These are phyloP conservation scores for Scleromitrula shiraiana DNA, from an alignment of 2,329 filamentous ascomycete species.

Conservation along the genomic window DNA sequence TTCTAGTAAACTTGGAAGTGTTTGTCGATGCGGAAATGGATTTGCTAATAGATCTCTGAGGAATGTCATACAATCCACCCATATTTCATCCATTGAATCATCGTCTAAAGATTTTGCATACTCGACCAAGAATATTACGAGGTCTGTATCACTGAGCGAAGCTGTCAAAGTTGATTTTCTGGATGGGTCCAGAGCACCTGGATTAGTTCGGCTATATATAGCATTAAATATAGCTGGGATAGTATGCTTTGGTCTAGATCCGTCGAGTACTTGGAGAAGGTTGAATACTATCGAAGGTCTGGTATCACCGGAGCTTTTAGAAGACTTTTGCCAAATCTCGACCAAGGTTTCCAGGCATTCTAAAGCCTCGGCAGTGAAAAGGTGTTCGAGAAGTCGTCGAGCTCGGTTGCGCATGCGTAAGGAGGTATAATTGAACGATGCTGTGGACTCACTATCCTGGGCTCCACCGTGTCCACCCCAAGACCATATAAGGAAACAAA, in stretches of 20 bases:
- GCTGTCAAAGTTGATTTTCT: conserved; percentile 86
- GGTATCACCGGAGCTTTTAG: conserved; percentile 38
- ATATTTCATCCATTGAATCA: conserved; percentile 97
- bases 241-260: conserved; percentile 81
- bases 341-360: conserved; percentile 91
- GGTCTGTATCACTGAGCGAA: conserved; percentile 70
- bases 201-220: conserved; percentile 90
- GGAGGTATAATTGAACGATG: conserved; percentile 87
- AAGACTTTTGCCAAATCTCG: conserved; percentile 64
- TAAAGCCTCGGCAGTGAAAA: conserved; percentile 85
- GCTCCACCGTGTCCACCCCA: conserved; percentile 67
- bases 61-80: conserved; percentile 89
- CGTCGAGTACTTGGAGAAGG: conserved; percentile 82
- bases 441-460: conserved; percentile 60
- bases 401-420: conserved; percentile 85
- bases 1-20: conserved; percentile 74
- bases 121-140: conserved; percentile 82
- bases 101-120: conserved; percentile 89
- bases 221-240: conserved; percentile 94
- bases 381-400: conserved; percentile 78
- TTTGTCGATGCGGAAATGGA: conserved; percentile 89
- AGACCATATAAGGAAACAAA: conserved; percentile 91
- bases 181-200: conserved; percentile 65
- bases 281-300: conserved; percentile 66
- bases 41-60: conserved; percentile 84